phyloP scores from a whole-genome alignment of 2,329 filamentous ascomycete genomes.

The Alternaria ethzedia region DNA sequence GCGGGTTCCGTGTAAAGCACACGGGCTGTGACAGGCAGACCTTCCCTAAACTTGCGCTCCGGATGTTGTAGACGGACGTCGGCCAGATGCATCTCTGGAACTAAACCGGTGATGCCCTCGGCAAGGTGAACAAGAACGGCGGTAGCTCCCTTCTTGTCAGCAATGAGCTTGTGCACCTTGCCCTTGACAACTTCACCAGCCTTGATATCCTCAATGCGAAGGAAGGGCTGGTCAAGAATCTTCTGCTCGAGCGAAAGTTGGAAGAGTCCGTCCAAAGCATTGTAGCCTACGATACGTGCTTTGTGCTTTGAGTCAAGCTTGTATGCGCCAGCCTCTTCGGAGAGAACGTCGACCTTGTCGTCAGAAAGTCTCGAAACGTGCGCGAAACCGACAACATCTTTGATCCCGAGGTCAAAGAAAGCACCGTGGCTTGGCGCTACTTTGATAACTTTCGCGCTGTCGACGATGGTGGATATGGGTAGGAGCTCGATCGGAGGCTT shows the following conservation, averaged over 20 bases:
- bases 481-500: conserved; percentile 66
- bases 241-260: conserved; percentile 83
- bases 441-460: conserved; percentile 78
- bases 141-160: conserved; percentile 77
- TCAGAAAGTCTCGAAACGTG: conserved; percentile 94
- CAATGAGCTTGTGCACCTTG: conserved; percentile 81
- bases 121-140: conserved; percentile 84
- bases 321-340: conserved; percentile 77
- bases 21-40: conserved; percentile 80
- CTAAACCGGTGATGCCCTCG: conserved; percentile 86
- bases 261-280: conserved; percentile 83
- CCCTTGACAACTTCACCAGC: conserved; percentile 82
- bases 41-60: conserved; percentile 94
- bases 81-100: conserved; percentile 85
- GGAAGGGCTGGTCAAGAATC: conserved; percentile 83
- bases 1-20: conserved; percentile 80
- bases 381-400: conserved; percentile 80
- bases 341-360: conserved; percentile 83
- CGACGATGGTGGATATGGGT: conserved; percentile 75
- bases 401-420: conserved; percentile 74
- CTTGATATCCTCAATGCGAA: conserved; percentile 88
- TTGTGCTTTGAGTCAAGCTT: conserved; percentile 79
- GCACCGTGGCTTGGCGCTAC: conserved; percentile 83
- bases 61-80: conserved; percentile 89
- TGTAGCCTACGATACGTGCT: conserved; percentile 85